Evolutionary conservation across 2,329 filamentous ascomycete genomes (phyloP).

Genomic region (Nectriaceae sp.): DNA sequence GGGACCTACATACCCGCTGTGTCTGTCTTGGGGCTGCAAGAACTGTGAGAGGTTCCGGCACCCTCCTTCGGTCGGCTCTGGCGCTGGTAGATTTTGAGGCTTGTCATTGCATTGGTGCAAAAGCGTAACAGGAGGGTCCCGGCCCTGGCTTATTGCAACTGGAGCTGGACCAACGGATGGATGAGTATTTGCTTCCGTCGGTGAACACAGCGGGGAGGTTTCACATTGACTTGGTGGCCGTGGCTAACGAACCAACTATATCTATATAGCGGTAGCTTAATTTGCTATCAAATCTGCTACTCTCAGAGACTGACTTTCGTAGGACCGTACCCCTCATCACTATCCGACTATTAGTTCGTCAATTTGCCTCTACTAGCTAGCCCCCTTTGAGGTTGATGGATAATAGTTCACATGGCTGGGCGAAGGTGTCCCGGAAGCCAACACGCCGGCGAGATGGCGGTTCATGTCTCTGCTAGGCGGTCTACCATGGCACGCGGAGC

Average conservation of each 20-base stretch:
- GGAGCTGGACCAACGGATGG: conserved; percentile 11
- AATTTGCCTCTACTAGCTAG: too few species aligned
- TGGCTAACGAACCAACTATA: conserved; percentile 4
- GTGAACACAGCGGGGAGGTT: too few species aligned
- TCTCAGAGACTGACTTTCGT: not conserved
- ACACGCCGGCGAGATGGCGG: not conserved
- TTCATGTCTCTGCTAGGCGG: not conserved
- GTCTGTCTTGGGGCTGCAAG: conserved; percentile 16
- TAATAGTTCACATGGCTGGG: too few species aligned
- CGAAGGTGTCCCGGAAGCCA: too few species aligned
- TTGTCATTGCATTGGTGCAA: conserved; percentile 9
- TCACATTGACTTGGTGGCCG: not conserved
- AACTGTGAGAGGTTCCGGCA: conserved; percentile 9
- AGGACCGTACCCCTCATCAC: not conserved
- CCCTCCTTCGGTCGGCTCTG: conserved; percentile 1
- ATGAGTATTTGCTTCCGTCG: conserved; percentile 1
- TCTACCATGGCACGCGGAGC: not conserved
- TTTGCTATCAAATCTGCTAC: not conserved
- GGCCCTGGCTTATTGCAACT: conserved; percentile 1
- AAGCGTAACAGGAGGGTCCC: not conserved
- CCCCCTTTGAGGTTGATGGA: too few species aligned
- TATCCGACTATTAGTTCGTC: not conserved
- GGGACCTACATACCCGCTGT: conserved; percentile 32
- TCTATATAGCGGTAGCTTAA: not conserved
- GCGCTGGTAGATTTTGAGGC: conserved; percentile 4